Conservation (phyloP, 108 stramenopile species). For the Nannochloropsis salina region DNA sequence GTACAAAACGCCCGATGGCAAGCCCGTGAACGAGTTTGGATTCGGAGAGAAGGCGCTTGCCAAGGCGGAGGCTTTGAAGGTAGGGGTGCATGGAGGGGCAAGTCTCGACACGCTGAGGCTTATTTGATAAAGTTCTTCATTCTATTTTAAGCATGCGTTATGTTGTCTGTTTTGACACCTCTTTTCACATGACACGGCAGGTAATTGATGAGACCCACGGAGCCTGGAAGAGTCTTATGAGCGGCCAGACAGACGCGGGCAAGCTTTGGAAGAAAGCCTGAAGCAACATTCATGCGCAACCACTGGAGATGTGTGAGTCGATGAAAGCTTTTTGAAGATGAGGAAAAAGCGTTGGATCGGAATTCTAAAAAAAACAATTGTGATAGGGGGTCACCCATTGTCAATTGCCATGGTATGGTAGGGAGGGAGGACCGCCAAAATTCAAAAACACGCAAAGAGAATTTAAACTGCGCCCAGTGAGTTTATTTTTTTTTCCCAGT, state of each 20-base stretch:
- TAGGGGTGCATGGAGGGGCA: neutral
- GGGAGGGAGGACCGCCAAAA: too few relatives aligned
- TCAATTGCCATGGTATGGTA: too few relatives aligned
- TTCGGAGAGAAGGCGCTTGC: slow-evolving; percentile 92
- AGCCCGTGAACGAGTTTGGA: slow-evolving; percentile 96
- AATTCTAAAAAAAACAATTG: too few relatives aligned
- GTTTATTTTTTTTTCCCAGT: too few relatives aligned
- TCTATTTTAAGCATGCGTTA: neutral
- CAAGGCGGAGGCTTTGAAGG: slow-evolving; percentile 61
- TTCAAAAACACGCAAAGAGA: too few relatives aligned
- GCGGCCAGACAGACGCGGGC: slow-evolving; percentile 55
- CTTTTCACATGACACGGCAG: slow-evolving; percentile 32
- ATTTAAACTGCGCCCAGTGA: too few relatives aligned
- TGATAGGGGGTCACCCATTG: too few relatives aligned
- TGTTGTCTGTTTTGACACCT: neutral
- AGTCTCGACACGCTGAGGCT: neutral
- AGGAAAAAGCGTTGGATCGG: too few relatives aligned
- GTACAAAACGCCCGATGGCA: slow-evolving; percentile 99
- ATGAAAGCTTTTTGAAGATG: too few relatives aligned
- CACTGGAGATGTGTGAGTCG: too few relatives aligned
- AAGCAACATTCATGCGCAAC: neutral
- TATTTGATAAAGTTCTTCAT: slow-evolving; percentile 28
- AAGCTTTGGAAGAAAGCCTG: slow-evolving; percentile 53
- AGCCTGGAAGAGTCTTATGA: slow-evolving; percentile 73
- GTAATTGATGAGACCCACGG: slow-evolving; percentile 95